These are phyloP conservation scores for Cystofilobasidium capitatum DNA, from an alignment of 768 basidiomycete genomes.

Conservation along the genomic window DNA sequence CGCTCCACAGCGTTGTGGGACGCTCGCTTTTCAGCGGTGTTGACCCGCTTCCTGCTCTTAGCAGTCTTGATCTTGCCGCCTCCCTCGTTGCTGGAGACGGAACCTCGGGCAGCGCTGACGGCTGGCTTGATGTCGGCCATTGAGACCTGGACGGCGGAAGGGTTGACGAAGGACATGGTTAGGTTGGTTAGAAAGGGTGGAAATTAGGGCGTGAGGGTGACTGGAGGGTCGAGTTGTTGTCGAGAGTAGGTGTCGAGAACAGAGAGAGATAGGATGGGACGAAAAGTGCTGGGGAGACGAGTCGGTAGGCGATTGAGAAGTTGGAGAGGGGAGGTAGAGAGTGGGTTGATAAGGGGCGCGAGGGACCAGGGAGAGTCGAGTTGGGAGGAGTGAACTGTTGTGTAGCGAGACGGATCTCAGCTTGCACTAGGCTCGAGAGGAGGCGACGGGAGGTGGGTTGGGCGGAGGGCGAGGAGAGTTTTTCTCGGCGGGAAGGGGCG, in stretches of 20 bases:
- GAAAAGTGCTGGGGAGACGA: background rate
- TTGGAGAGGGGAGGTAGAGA: background rate
- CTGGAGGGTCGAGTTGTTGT: constrained; percentile 1
- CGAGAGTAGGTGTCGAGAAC: background rate
- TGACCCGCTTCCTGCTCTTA: constrained; percentile 78
- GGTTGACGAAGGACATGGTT: constrained; percentile 4
- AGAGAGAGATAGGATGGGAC: background rate
- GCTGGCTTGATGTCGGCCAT: background rate
- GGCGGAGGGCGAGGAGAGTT: background rate
- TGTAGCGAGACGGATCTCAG: constrained; percentile 22
- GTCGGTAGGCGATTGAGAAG: background rate
- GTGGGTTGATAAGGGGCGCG: background rate
- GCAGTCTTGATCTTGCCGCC: constrained; percentile 20
- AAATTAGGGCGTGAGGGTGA: background rate
- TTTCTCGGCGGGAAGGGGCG: background rate
- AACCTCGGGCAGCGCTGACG: background rate
- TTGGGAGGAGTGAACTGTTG: background rate
- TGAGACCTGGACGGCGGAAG: background rate
- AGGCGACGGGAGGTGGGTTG: background rate
- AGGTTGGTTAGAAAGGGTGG: too few relatives aligned
- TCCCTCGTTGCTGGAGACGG: background rate
- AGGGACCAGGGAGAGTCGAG: background rate
- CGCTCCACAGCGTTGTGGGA: constrained; percentile 97
- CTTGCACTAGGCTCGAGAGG: constrained; percentile 10
- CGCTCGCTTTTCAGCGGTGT: constrained; percentile 90